These are phyloP conservation scores for Globisporangium sylvaticum DNA, from an alignment of 352 stramenopile genomes.

Conservation along the genomic window DNA sequence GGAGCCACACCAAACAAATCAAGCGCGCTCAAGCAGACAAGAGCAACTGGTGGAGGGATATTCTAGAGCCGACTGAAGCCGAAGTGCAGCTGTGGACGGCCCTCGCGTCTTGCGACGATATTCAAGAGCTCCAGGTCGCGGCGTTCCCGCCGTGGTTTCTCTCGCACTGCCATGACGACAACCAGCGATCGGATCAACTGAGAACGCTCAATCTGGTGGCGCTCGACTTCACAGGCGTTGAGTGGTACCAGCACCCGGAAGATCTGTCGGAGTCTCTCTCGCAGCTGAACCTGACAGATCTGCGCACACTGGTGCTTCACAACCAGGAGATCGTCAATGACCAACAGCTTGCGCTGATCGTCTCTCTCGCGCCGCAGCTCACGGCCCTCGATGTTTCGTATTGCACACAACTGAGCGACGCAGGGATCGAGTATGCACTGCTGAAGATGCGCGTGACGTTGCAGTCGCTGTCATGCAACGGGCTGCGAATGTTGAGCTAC, in stretches of 20 bases:
- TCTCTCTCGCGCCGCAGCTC: not conserved
- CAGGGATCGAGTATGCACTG: not conserved
- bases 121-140: constrained; percentile 2
- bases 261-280: not conserved
- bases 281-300: not conserved
- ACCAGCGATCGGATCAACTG: not conserved
- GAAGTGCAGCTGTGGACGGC: constrained; percentile 6
- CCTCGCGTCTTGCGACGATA: not conserved
- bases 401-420: constrained; percentile 7
- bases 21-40: not conserved
- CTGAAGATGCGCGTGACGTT: constrained; percentile 2
- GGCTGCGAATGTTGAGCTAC: constrained; percentile 11
- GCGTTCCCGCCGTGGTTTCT: constrained; percentile 12
- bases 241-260: constrained; percentile 5
- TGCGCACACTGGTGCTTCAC: constrained; percentile 7
- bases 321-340: constrained; percentile 9
- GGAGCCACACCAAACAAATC: not conserved
- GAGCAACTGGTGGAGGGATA: constrained; percentile 5
- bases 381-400: constrained; percentile 10
- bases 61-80: not conserved
- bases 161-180: not conserved
- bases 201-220: not conserved
- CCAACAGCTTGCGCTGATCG: constrained; percentile 3
- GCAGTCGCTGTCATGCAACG: constrained; percentile 9
- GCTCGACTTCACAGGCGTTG: constrained; percentile 11